These are phyloP conservation scores for Talaromyces verruculosus DNA, from an alignment of 2,329 filamentous ascomycete species.

Conservation along the genomic window DNA sequence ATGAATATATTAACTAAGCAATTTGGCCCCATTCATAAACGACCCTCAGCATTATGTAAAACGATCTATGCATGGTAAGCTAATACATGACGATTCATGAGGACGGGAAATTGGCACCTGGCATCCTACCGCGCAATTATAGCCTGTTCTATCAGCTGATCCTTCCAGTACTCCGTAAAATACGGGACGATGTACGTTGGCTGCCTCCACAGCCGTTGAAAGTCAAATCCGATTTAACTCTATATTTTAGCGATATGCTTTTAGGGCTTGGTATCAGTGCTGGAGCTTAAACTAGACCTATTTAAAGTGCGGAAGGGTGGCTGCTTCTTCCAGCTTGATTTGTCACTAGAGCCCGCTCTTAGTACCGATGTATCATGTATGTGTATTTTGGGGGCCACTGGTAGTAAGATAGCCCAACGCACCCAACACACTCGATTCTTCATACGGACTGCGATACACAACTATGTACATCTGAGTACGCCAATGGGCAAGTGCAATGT, in stretches of 20 bases:
- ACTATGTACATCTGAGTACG: not conserved
- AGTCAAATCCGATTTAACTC: not conserved
- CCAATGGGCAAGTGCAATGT: not conserved
- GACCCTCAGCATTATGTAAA: not conserved
- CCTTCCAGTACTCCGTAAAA: not conserved
- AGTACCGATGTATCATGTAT: not conserved
- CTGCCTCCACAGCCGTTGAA: not conserved
- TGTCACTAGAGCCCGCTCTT: not conserved
- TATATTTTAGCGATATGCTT: not conserved
- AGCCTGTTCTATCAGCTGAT: not conserved
- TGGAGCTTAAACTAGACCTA: not conserved
- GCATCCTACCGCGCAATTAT: not conserved
- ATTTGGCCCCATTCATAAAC: not conserved
- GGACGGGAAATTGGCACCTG: not conserved
- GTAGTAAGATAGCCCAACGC: not conserved
- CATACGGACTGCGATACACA: not conserved
- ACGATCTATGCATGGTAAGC: not conserved
- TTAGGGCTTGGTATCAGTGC: not conserved
- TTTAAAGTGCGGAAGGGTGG: not conserved
- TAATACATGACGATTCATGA: not conserved
- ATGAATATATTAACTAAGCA: not conserved
- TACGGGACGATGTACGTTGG: not conserved
- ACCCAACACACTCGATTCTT: too few relatives aligned
- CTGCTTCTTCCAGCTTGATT: constrained; percentile 4
- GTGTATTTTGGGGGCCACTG: not conserved